phyloP scores from a whole-genome alignment of 192 early-diverging fungal genomes.

The Entrophospora sp. region DNA sequence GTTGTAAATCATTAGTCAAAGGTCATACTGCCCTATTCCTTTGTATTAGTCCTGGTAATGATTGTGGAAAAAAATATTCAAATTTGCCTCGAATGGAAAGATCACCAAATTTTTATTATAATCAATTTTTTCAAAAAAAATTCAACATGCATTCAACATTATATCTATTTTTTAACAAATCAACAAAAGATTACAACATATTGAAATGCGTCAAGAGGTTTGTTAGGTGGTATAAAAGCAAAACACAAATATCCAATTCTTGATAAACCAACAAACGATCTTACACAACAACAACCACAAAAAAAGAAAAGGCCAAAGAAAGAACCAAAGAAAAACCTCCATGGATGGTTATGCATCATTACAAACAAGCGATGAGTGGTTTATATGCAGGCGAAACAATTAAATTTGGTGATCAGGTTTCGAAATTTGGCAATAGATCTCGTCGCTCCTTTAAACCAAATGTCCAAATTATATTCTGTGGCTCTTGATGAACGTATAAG shows the following conservation, averaged over 20 bases:
- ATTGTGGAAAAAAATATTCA: too few species aligned
- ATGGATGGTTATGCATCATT: conserved; percentile 15
- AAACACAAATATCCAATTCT: background rate
- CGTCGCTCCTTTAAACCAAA: conserved; percentile 74
- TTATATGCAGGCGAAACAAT: conserved; percentile 51
- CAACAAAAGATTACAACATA: background rate
- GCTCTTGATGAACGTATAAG: conserved; percentile 44
- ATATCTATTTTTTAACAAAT: background rate
- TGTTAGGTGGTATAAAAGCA: background rate
- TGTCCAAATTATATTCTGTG: conserved; percentile 62
- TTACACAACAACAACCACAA: background rate
- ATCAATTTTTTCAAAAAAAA: too few species aligned
- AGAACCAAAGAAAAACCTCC: background rate
- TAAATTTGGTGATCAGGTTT: conserved; percentile 52
- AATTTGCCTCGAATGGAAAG: too few species aligned
- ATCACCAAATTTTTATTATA: too few species aligned
- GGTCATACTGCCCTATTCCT: too few species aligned
- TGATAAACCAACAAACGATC: background rate
- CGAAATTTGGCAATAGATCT: conserved; percentile 62
- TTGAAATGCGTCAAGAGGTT: background rate
- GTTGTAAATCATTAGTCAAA: too few species aligned
- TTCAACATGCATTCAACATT: conserved; percentile 6
- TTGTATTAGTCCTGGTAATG: too few species aligned
- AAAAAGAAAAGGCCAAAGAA: background rate
- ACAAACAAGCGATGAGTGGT: conserved; percentile 49